Percentiles rank a stretch among this genome's conserved stretches.
These are phyloP conservation scores for Crinitomyces ghanaensis DNA, from an alignment of 805 yeast species.

Conservation along the genomic window DNA sequence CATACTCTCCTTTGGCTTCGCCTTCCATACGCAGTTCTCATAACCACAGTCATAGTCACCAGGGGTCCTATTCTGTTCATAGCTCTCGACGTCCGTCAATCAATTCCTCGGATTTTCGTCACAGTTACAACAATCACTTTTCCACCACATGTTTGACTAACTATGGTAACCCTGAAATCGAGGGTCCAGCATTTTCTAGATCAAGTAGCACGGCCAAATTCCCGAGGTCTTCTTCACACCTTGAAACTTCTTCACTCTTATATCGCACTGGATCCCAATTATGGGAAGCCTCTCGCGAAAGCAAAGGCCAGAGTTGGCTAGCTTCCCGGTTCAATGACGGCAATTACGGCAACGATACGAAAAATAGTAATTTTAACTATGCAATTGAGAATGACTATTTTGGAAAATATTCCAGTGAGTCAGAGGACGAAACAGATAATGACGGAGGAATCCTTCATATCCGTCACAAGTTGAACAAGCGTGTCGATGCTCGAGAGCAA, in stretches of 20 bases:
- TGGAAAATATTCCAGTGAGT: not conserved
- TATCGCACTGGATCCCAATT: constrained; percentile 20
- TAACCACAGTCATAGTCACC: too few species aligned
- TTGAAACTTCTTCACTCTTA: constrained; percentile 15
- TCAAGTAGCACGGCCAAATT: not conserved
- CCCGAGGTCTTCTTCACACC: constrained; percentile 3
- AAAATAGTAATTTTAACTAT: constrained; percentile 2
- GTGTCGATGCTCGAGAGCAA: constrained; percentile 3
- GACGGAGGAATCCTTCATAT: constrained; percentile 9
- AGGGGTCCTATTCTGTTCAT: too few species aligned
- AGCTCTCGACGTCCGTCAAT: too few species aligned
- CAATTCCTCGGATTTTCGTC: not conserved
- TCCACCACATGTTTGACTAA: constrained; percentile 8
- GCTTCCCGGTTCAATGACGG: constrained; percentile 10
- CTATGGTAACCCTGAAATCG: constrained; percentile 7
- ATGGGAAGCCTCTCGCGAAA: constrained; percentile 18
- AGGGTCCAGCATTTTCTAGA: constrained; percentile 4
- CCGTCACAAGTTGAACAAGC: constrained; percentile 2
- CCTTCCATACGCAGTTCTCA: too few species aligned
- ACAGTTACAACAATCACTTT: constrained; percentile 8
- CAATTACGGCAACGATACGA: constrained; percentile 5
- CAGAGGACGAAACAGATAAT: not conserved
- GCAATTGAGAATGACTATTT: not conserved
- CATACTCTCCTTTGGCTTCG: too few species aligned
- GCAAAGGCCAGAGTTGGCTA: constrained; percentile 16